A percentile compares a stretch with the other conserved stretches of the same genome.
Conservation (phyloP, 202 grass and related monocot species). For the Saccharum hybrid region DNA sequence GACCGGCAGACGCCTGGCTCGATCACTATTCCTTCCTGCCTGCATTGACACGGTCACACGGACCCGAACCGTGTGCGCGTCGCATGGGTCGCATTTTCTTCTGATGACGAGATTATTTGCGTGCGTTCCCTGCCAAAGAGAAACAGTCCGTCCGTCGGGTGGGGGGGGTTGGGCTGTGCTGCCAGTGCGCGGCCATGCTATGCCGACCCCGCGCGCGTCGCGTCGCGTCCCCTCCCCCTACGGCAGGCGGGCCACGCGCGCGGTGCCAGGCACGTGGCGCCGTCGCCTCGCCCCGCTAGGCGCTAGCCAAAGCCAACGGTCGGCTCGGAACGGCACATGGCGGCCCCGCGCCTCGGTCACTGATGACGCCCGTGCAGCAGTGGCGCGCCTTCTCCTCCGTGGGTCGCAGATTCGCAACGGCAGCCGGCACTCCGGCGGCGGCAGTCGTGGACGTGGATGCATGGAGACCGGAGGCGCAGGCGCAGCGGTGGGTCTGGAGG, state of each 20-base stretch:
- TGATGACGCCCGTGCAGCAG: neutral
- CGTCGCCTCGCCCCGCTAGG: too few species aligned
- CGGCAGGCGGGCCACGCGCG: neutral
- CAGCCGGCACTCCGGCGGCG: too few species aligned
- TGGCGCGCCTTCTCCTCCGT: too few species aligned
- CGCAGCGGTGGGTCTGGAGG: too few species aligned
- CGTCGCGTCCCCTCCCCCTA: neutral
- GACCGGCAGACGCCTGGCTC: neutral
- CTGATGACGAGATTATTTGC: neutral
- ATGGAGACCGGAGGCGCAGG: neutral
- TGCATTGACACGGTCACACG: neutral
- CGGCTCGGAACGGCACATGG: neutral
- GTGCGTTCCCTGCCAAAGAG: neutral
- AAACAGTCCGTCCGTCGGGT: neutral
- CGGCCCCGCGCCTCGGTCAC: neutral
- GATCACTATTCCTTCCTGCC: neutral
- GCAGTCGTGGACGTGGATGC: neutral
- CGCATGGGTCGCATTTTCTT: too few species aligned
- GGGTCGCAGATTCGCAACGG: too few species aligned
- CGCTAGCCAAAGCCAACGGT: neutral
- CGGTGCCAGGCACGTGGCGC: too few species aligned
- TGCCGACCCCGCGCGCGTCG: neutral
- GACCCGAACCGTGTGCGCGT: neutral
- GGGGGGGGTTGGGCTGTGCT: conserved; percentile 36
- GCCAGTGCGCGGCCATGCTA: neutral